phyloP scores from a whole-genome alignment of 257 asterid species.

The Striga asiatica region DNA sequence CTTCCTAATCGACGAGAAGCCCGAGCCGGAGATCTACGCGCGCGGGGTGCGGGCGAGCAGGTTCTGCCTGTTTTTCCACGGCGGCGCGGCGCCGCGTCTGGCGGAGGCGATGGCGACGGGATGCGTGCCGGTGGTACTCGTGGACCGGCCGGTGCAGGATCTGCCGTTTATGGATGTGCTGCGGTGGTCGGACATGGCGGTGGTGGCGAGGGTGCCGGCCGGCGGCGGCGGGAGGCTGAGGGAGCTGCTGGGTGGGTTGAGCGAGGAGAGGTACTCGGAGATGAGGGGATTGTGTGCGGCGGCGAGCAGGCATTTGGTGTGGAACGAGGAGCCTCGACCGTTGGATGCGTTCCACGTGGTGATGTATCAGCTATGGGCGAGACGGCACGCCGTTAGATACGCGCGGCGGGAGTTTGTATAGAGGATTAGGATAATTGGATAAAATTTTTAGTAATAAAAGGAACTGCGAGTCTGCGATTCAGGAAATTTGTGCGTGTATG shows the following conservation, averaged over 20 bases:
- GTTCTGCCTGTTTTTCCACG: slow-evolving; percentile 51
- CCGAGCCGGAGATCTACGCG: slow-evolving; percentile 17
- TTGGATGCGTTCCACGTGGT: slow-evolving; percentile 78
- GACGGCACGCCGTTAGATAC: slow-evolving; percentile 78
- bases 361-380: slow-evolving; percentile 79
- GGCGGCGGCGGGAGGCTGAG: slow-evolving; percentile 60
- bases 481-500: no score
- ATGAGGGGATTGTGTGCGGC: slow-evolving; percentile 48
- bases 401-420: slow-evolving; percentile 35
- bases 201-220: slow-evolving; percentile 35
- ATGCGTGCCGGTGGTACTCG: slow-evolving; percentile 79
- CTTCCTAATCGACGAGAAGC: slow-evolving; percentile 36
- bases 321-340: slow-evolving; percentile 66
- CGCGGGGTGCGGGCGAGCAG: slow-evolving; percentile 30
- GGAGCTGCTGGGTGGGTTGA: slow-evolving; percentile 35
- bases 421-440: no score
- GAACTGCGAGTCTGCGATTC: no score
- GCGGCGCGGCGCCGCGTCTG: slow-evolving; percentile 35
- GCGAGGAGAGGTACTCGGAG: slow-evolving; percentile 31
- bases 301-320: slow-evolving; percentile 65
- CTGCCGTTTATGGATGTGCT: slow-evolving; percentile 70
- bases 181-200: slow-evolving; percentile 55
- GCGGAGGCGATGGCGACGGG: slow-evolving; percentile 60
- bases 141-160: slow-evolving; percentile 80
- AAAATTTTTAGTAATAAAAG: no score